Conservation (phyloP, 1,139 yeast species). For the Yarrowia galli region DNA sequence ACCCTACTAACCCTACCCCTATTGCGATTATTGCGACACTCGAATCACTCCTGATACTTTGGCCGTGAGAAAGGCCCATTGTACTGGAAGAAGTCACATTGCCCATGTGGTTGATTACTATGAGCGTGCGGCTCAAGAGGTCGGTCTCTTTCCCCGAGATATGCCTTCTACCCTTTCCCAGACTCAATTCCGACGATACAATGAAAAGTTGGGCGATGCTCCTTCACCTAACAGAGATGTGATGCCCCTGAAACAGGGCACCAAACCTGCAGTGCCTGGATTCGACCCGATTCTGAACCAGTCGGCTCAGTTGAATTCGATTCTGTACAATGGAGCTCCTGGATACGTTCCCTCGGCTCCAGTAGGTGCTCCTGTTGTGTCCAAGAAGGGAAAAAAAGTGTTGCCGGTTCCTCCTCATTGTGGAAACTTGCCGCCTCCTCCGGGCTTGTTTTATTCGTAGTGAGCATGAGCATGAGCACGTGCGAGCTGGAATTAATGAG, state of each 20-base stretch:
- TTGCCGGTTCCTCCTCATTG: constrained; percentile 28
- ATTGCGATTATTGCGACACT: constrained; percentile 86
- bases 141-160: constrained; percentile 45
- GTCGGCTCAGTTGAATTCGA: constrained; percentile 3
- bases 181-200: constrained; percentile 5
- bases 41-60: constrained; percentile 85
- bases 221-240: constrained; percentile 23
- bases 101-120: constrained; percentile 79
- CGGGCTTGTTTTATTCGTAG: constrained; percentile 1
- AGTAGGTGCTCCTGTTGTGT: neutral
- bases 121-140: constrained; percentile 54
- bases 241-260: neutral
- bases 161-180: constrained; percentile 39
- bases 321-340: constrained; percentile 20
- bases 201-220: constrained; percentile 10
- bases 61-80: constrained; percentile 85
- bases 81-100: constrained; percentile 80
- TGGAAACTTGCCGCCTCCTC: constrained; percentile 23
- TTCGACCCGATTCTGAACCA: constrained; percentile 10
- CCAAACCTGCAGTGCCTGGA: constrained; percentile 14
- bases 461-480: neutral
- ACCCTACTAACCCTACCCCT: constrained; percentile 53
- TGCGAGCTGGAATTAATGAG: too few species aligned
- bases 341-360: constrained; percentile 1
- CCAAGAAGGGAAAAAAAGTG: constrained; percentile 23